Evolutionary conservation across 2,329 filamentous ascomycete genomes (phyloP), one percentile per base, ranked within the genome.

Genomic region (Paraconiothyrium sp.): DNA sequence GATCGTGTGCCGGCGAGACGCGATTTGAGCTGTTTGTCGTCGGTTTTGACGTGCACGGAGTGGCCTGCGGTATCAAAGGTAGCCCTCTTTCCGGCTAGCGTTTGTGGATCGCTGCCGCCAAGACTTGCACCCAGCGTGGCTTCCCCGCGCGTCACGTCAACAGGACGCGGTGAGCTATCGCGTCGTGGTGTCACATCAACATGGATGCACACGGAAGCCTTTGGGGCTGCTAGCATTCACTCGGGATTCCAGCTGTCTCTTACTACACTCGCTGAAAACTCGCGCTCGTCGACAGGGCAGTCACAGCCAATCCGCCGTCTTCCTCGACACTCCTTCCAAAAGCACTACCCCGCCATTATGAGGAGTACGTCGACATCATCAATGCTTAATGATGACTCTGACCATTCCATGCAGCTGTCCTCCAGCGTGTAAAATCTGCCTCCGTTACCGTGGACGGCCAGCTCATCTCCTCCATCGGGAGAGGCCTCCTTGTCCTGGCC

Each of bases 371-470:
- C 49, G 37, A 32, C 24, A n/a, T 27, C 56, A 46, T 46, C 16
- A 14, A 43, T 27, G 7, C 52, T 46, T 14, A 11, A 20, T 16
- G 32, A 46, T 44, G n/a, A 22, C 63, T 61, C 58, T 61, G 61
- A 56, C 70, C 62, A 77, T 68, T 70, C 62, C 57, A 61, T 62
- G 57, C 74, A 97, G 95, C 93, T 57, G 92, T 99, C 62, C 83
- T 98, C 57, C 95, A 99, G 81, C 88, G 95, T 67, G 95, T 99
- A 55, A 88, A 97, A 63, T 98, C 94, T 47, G 94, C 94, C 63
- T 97, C 94, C 8, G 95, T 99, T 71, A 95, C 93, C 1, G 94
- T 99, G 56, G 94, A 99, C 76, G 91, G 92, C 74, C 86, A 97
- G 76, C 82, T 97, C 34, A 87, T 99, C 49, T 98, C 95, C 1